A percentile compares a stretch with the other conserved stretches of the same genome.
phyloP scores from a whole-genome alignment of 2,329 filamentous ascomycete species.

The Cadophora sp. region DNA sequence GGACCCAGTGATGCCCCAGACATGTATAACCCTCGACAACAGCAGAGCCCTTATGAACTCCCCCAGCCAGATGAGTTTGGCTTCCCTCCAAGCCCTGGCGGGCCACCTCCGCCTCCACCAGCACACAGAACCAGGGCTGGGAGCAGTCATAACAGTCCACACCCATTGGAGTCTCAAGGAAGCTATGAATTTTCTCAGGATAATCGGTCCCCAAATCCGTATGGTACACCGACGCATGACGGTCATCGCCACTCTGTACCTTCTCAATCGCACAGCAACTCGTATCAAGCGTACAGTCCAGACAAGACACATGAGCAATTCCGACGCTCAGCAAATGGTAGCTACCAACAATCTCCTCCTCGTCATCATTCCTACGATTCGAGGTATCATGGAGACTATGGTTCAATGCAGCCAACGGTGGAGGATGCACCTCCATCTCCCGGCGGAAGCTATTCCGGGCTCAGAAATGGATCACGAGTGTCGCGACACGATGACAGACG shows the following conservation, averaged over 20 bases:
- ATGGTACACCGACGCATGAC: constrained; percentile 34
- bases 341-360: constrained; percentile 42
- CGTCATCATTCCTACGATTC: constrained; percentile 45
- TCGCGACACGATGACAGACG: constrained; percentile 34
- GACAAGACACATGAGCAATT: constrained; percentile 36
- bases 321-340: constrained; percentile 32
- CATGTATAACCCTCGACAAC: constrained; percentile 33
- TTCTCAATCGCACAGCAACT: constrained; percentile 35
- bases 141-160: constrained; percentile 36
- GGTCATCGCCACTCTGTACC: constrained; percentile 38
- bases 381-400: constrained; percentile 48
- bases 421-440: constrained; percentile 49
- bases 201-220: constrained; percentile 29
- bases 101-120: constrained; percentile 45
- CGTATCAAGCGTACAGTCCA: constrained; percentile 42
- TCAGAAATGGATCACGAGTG: constrained; percentile 32
- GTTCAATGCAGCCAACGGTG: constrained; percentile 54
- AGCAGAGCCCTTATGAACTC: constrained; percentile 38
- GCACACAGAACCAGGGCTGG: constrained; percentile 40
- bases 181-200: constrained; percentile 37
- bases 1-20: constrained; percentile 34
- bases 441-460: constrained; percentile 29
- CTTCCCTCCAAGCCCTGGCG: constrained; percentile 42
- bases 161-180: constrained; percentile 31
- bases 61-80: constrained; percentile 40